phyloP scores from a whole-genome alignment of 73 alveolate species.

The Stentor coeruleus region DNA sequence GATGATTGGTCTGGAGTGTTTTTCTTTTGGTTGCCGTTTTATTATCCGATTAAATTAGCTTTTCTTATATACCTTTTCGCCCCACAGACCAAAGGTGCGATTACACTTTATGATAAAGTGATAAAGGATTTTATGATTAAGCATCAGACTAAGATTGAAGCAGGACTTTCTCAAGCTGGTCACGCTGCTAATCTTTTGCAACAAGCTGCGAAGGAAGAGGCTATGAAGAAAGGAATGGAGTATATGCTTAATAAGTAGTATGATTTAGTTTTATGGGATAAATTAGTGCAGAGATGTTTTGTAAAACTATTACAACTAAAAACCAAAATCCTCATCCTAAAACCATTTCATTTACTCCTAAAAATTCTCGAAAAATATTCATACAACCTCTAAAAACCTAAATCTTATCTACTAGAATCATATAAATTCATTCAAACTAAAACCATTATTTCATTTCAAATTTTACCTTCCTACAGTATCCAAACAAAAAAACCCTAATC shows the following conservation, averaged over 20 bases:
- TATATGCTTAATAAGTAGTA: background rate
- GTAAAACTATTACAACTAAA: no score
- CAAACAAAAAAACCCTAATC: no score
- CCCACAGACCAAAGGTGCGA: constrained; percentile 40
- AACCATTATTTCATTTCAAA: no score
- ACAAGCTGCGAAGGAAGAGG: constrained; percentile 2
- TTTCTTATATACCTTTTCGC: constrained; percentile 69
- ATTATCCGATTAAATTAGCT: constrained; percentile 65
- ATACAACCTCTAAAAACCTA: no score
- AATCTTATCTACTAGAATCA: no score
- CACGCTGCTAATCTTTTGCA: background rate
- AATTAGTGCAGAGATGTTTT: no score
- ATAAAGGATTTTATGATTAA: background rate
- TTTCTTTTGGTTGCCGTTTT: constrained; percentile 73
- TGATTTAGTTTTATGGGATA: no score
- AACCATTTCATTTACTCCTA: no score
- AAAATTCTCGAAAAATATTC: no score
- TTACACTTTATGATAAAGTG: background rate
- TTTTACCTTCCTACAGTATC: no score
- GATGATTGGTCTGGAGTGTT: constrained; percentile 66
- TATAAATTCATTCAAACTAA: no score
- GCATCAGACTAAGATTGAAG: background rate
- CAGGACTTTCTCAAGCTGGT: background rate
- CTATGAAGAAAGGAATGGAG: constrained; percentile 5
- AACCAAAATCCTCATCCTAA: no score